Evolutionary conservation across 305 asterid genomes (phyloP).

Genomic region (Fraxinus baroniana): DNA sequence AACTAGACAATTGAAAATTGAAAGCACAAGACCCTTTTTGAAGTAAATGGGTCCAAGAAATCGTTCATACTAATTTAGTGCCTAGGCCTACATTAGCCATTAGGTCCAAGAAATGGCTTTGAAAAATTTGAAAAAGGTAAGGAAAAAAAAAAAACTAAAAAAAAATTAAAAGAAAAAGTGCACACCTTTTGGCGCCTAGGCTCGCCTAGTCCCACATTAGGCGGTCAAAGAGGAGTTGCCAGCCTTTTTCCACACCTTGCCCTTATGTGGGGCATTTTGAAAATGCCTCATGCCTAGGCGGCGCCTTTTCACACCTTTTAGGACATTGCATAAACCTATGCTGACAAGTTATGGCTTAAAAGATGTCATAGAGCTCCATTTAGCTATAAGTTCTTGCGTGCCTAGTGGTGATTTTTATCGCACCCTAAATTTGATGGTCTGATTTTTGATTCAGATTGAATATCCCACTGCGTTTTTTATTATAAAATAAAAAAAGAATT

Average conservation of each 20-base stretch:
- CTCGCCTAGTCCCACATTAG: neutral
- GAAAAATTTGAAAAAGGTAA: neutral
- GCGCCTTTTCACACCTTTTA: neutral
- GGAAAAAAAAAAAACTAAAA: neutral
- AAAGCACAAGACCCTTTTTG: neutral
- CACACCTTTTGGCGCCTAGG: neutral
- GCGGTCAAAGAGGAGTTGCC: neutral
- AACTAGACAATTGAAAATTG: neutral
- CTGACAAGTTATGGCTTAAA: neutral
- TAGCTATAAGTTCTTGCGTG: neutral
- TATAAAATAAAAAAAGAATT: neutral
- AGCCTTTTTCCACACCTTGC: neutral
- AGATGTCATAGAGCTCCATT: neutral
- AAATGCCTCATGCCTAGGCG: neutral
- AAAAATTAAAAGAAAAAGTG: neutral
- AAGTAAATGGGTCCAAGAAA: neutral
- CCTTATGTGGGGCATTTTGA: neutral
- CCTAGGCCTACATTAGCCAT: neutral
- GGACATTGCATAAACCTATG: neutral
- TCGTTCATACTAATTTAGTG: neutral
- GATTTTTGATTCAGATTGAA: neutral
- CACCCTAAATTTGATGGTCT: neutral
- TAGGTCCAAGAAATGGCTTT: neutral
- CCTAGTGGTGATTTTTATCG: neutral
- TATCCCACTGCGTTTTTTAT: neutral